These are phyloP conservation scores for Dictyostelium citrinum DNA, from an alignment of 78 protist species.

Conservation along the genomic window DNA sequence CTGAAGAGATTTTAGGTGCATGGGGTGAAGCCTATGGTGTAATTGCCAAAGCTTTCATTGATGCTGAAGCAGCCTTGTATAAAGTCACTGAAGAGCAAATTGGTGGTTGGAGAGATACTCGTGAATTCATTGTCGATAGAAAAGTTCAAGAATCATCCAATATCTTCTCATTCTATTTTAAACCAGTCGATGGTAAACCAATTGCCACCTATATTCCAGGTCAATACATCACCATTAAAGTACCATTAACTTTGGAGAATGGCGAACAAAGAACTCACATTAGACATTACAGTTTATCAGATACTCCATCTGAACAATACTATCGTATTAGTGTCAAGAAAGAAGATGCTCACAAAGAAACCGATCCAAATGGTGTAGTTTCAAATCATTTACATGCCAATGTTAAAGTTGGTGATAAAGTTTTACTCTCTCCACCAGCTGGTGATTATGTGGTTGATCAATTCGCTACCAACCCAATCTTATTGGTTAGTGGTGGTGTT, in stretches of 20 bases:
- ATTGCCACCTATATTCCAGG: slow-evolving; percentile 38
- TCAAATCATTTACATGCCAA: slow-evolving; percentile 14
- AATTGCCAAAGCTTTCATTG: slow-evolving; percentile 14
- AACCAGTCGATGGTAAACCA: slow-evolving; percentile 10
- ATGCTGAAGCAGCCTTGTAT: slow-evolving; percentile 10
- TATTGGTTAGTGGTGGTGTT: slow-evolving; percentile 46
- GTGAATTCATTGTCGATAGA: slow-evolving; percentile 6
- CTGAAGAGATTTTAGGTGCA: slow-evolving; percentile 5
- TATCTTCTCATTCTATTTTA: slow-evolving; percentile 4
- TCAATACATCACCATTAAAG: slow-evolving; percentile 29
- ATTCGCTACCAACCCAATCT: not conserved
- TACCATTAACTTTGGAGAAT: not conserved
- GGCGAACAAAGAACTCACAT: not conserved
- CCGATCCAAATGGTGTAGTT: slow-evolving; percentile 8
- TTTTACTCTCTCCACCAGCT: slow-evolving; percentile 2
- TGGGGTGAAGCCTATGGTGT: slow-evolving; percentile 36
- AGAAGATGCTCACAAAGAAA: not conserved
- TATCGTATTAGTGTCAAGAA: slow-evolving; percentile 45
- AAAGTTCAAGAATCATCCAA: not conserved
- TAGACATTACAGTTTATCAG: slow-evolving; percentile 21
- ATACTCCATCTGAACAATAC: not conserved
- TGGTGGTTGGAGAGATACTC: slow-evolving; percentile 45
- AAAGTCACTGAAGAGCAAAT: not conserved
- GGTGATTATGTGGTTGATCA: slow-evolving; percentile 21
- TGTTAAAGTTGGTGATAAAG: slow-evolving; percentile 17